A percentile compares a stretch with the other conserved stretches of the same genome.
Evolutionary conservation across 805 yeast species (phyloP).

Genomic region (Schizosaccharomyces octosporus): DNA sequence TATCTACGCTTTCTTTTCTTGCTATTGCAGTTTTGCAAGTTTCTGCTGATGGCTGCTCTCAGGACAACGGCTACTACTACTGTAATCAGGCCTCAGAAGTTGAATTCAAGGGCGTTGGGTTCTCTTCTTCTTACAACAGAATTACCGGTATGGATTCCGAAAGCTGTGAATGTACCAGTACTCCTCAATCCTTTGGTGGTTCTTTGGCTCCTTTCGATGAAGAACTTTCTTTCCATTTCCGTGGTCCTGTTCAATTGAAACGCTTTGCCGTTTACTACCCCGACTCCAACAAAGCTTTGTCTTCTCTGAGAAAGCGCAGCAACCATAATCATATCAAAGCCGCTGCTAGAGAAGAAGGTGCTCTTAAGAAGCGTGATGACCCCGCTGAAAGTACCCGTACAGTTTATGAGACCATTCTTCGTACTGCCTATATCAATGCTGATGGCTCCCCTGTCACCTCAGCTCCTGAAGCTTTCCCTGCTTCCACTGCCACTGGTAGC

Average conservation of each 20-base stretch:
- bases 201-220: constrained; percentile 57
- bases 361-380: constrained; percentile 3
- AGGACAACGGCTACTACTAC: constrained; percentile 56
- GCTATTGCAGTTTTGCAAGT: background rate
- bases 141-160: constrained; percentile 55
- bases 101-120: constrained; percentile 50
- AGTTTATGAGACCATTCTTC: constrained; percentile 11
- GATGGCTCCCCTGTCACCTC: constrained; percentile 3
- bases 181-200: constrained; percentile 37
- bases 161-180: constrained; percentile 46
- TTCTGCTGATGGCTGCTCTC: constrained; percentile 13
- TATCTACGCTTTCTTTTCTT: background rate
- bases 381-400: constrained; percentile 11
- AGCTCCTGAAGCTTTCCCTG: constrained; percentile 5
- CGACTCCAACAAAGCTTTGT: constrained; percentile 8
- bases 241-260: constrained; percentile 61
- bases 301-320: constrained; percentile 48
- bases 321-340: constrained; percentile 16
- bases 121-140: constrained; percentile 57
- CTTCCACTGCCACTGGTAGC: constrained; percentile 5
- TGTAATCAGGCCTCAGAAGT: constrained; percentile 48
- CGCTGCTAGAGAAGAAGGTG: constrained; percentile 14
- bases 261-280: constrained; percentile 72
- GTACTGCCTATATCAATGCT: constrained; percentile 5
- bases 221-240: constrained; percentile 66